Evolutionary conservation across 805 yeast species (phyloP).

Genomic region (Danielia reshetovae): DNA sequence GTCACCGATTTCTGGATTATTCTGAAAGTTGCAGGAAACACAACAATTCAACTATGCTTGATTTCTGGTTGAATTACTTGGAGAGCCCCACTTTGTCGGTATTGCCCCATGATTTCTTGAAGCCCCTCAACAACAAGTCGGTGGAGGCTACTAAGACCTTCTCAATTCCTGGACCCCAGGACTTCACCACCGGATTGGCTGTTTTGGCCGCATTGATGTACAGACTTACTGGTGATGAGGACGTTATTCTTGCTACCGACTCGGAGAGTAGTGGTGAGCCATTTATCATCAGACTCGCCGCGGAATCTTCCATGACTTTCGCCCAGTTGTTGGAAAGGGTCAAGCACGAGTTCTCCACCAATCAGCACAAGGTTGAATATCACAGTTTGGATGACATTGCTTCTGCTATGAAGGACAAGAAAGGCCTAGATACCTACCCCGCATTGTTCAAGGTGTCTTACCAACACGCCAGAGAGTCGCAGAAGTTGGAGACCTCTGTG

Average conservation of each 20-base stretch:
- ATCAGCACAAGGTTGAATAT: constrained; percentile 37
- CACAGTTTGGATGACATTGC: constrained; percentile 53
- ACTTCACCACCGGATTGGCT: constrained; percentile 56
- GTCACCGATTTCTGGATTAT: too few relatives aligned
- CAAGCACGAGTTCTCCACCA: constrained; percentile 34
- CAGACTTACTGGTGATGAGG: constrained; percentile 92
- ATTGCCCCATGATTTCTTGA: constrained; percentile 81
- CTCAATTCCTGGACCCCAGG: constrained; percentile 11
- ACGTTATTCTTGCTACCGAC: constrained; percentile 79
- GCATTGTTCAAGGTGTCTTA: constrained; percentile 59
- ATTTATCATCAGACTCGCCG: constrained; percentile 58
- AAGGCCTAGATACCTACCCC: constrained; percentile 55
- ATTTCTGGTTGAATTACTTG: constrained; percentile 59
- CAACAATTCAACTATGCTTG: constrained; percentile 9
- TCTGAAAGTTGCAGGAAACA: too few relatives aligned
- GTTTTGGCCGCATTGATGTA: constrained; percentile 66
- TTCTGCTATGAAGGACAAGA: constrained; percentile 42
- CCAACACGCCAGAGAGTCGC: constrained; percentile 40
- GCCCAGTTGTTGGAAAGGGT: constrained; percentile 47
- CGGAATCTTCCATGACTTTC: constrained; percentile 56
- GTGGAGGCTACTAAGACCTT: constrained; percentile 56
- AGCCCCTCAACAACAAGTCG: constrained; percentile 65
- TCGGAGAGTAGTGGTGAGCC: constrained; percentile 34
- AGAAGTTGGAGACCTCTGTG: constrained; percentile 44
- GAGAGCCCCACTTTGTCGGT: constrained; percentile 83